A percentile compares a stretch with the other conserved stretches of the same genome.
Evolutionary conservation across 805 yeast genomes (phyloP).

Genomic region (Wickerhamomyces hampshirensis): DNA sequence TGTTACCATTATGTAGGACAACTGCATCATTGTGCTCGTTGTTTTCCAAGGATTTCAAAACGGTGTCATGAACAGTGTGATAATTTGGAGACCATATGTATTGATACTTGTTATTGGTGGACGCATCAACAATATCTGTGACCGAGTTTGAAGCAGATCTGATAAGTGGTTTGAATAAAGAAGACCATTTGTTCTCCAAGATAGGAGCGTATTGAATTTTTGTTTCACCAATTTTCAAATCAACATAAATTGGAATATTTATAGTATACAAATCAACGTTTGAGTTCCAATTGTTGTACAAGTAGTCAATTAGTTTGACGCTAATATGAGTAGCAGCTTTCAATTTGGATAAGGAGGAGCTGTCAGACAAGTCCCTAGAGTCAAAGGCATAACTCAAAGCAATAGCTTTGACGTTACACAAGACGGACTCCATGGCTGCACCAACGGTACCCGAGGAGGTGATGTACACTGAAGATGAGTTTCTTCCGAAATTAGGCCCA

Average conservation of each 20-base stretch:
- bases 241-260: constrained; percentile 70
- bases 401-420: constrained; percentile 58
- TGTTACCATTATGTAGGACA: constrained; percentile 27
- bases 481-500: constrained; percentile 96
- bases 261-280: constrained; percentile 72
- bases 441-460: constrained; percentile 95
- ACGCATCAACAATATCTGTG: constrained; percentile 45
- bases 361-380: constrained; percentile 45
- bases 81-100: constrained; percentile 87
- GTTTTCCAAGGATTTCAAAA: constrained; percentile 30
- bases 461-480: constrained; percentile 83
- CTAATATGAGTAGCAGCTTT: constrained; percentile 64
- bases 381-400: constrained; percentile 87
- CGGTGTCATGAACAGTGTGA: constrained; percentile 54
- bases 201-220: constrained; percentile 73
- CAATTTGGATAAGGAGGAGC: too few species aligned
- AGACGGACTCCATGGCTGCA: constrained; percentile 91
- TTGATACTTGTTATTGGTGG: constrained; percentile 38
- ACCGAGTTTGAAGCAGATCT: constrained; percentile 12
- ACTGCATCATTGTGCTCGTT: constrained; percentile 25
- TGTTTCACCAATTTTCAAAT: constrained; percentile 49
- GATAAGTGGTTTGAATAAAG: constrained; percentile 41
- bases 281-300: constrained; percentile 53
- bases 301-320: constrained; percentile 55
- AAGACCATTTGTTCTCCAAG: constrained; percentile 73